Conservation (phyloP, 306 rosid species). For the Casuarina glauca region DNA sequence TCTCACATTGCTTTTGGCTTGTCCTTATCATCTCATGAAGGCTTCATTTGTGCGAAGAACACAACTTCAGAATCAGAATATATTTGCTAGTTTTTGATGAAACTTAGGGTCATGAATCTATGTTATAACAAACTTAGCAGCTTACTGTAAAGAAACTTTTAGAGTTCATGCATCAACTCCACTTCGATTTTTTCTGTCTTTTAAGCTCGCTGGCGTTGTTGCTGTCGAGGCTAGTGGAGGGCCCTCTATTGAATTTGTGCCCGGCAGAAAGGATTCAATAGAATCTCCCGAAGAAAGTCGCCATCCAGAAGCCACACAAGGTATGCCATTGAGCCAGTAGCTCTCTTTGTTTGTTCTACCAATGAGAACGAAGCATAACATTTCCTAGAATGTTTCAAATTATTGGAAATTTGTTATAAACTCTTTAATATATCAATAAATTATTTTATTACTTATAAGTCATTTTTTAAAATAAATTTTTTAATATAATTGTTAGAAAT, state of each 20-base stretch:
- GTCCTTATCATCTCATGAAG: background rate
- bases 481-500: no score
- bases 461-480: no score
- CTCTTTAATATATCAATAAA: no score
- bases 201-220: slow-evolving; percentile 90
- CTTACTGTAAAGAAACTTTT: background rate
- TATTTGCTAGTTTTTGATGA: background rate
- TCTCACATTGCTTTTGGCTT: background rate
- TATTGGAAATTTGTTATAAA: no score
- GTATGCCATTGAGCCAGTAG: slow-evolving; percentile 28
- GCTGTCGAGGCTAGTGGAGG: slow-evolving; percentile 92
- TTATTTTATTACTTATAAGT: no score
- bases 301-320: slow-evolving; percentile 80
- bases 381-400: no score
- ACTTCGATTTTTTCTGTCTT: slow-evolving; percentile 8
- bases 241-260: slow-evolving; percentile 68
- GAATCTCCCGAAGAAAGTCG: slow-evolving; percentile 68
- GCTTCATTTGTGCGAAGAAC: background rate
- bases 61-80: background rate
- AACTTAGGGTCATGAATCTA: background rate
- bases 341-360: background rate
- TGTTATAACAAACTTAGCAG: background rate
- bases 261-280: slow-evolving; percentile 83
- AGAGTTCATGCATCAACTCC: slow-evolving; percentile 11
- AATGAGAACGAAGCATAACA: background rate